A percentile compares a stretch with the other conserved stretches of the same genome.
Evolutionary conservation across 192 early-diverging fungal species (phyloP).

Genomic region (Coemansia biformis): DNA sequence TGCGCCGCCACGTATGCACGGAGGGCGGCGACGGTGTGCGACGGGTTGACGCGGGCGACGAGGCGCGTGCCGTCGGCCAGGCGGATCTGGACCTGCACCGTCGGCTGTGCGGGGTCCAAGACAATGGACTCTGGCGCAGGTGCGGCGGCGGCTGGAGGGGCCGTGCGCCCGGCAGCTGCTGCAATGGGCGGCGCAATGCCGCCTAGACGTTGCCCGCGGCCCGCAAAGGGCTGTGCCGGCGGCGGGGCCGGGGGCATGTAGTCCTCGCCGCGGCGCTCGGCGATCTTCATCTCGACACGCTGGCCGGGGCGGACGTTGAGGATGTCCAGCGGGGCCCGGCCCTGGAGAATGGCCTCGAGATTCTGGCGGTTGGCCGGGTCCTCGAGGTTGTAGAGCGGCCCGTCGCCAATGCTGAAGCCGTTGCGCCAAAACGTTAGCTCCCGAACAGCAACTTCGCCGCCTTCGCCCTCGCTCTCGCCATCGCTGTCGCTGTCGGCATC

Average conservation of each 20-base stretch:
- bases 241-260: slow-evolving; percentile 72
- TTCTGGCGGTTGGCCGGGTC: slow-evolving; percentile 84
- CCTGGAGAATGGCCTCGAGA: slow-evolving; percentile 81
- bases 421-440: slow-evolving; percentile 92
- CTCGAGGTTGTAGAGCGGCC: slow-evolving; percentile 76
- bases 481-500: neutral
- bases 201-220: slow-evolving; percentile 76
- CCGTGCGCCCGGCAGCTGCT: neutral
- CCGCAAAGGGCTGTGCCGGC: slow-evolving; percentile 65
- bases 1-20: slow-evolving; percentile 69
- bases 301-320: slow-evolving; percentile 86
- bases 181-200: slow-evolving; percentile 42
- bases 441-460: slow-evolving; percentile 44
- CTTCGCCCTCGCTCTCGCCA: slow-evolving; percentile 3
- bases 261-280: slow-evolving; percentile 76
- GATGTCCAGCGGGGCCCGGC: slow-evolving; percentile 79
- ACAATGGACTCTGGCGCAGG: slow-evolving; percentile 24
- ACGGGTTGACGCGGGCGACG: slow-evolving; percentile 87
- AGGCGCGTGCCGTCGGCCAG: slow-evolving; percentile 83
- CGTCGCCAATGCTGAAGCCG: slow-evolving; percentile 94
- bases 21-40: slow-evolving; percentile 83
- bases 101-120: slow-evolving; percentile 71
- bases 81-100: slow-evolving; percentile 86
- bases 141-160: slow-evolving; percentile 22
- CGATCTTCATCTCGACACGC: slow-evolving; percentile 83